phyloP scores from a whole-genome alignment of 2,329 filamentous ascomycete genomes.

The Nigrospora sphaerica region DNA sequence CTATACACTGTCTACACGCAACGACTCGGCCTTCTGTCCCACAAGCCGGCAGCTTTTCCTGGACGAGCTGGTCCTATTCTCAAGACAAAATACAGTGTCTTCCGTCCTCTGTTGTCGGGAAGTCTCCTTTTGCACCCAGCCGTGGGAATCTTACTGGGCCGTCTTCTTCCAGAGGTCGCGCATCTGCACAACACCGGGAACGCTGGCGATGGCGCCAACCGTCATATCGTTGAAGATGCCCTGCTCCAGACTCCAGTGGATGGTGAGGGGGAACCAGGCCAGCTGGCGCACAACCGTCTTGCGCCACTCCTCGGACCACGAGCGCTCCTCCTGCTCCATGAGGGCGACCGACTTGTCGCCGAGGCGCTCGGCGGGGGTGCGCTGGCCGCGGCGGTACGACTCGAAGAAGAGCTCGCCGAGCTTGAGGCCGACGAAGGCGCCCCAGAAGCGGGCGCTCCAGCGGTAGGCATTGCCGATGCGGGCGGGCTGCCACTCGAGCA shows the following conservation, averaged over 20 bases:
- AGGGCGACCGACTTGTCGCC: slow-evolving; percentile 31
- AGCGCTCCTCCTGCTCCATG: slow-evolving; percentile 22
- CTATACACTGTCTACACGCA: no score
- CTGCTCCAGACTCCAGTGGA: slow-evolving; percentile 73
- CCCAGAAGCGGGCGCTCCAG: slow-evolving; percentile 77
- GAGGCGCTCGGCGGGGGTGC: slow-evolving; percentile 28
- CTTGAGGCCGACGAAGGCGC: slow-evolving; percentile 69
- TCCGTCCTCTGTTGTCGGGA: background rate
- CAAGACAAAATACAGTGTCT: background rate
- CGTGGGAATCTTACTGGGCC: slow-evolving; percentile 12
- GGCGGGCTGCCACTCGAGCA: slow-evolving; percentile 52
- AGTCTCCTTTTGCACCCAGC: background rate
- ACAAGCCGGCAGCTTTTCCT: no score
- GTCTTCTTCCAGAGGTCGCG: slow-evolving; percentile 23
- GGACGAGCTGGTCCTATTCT: no score
- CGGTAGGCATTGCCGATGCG: slow-evolving; percentile 55
- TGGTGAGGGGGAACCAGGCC: slow-evolving; percentile 73
- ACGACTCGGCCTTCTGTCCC: no score
- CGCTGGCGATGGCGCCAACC: slow-evolving; percentile 50
- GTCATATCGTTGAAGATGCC: slow-evolving; percentile 54
- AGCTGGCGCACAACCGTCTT: slow-evolving; percentile 61
- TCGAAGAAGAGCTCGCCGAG: slow-evolving; percentile 55
- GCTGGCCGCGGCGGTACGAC: slow-evolving; percentile 27
- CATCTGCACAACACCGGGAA: slow-evolving; percentile 22
- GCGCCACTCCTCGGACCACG: slow-evolving; percentile 50